Percentiles rank a stretch among this genome's conserved stretches.
Evolutionary conservation across 352 stramenopile genomes (phyloP).

Genomic region (Pythium oligandrum): DNA sequence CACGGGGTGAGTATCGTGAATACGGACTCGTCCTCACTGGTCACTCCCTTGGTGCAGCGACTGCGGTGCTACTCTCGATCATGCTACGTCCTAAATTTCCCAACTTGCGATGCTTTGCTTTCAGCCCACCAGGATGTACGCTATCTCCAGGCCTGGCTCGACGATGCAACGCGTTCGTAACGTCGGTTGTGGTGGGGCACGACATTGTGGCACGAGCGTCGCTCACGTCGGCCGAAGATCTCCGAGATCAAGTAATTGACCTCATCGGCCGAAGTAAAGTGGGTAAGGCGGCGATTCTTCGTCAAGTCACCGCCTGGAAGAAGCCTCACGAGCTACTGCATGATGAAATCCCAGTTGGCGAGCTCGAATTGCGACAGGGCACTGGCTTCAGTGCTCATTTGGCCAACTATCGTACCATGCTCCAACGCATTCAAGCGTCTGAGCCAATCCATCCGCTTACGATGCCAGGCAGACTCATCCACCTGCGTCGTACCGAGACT

Average conservation of each 20-base stretch:
- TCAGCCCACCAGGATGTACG: constrained; percentile 73
- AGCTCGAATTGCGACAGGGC: constrained; percentile 1
- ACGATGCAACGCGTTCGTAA: constrained; percentile 57
- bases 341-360: constrained; percentile 18
- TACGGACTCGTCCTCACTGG: constrained; percentile 75
- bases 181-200: constrained; percentile 76
- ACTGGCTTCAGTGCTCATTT: constrained; percentile 58
- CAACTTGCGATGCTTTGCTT: constrained; percentile 76
- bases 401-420: constrained; percentile 79
- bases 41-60: constrained; percentile 79
- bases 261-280: constrained; percentile 85
- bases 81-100: constrained; percentile 78
- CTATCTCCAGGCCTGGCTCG: constrained; percentile 63
- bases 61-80: constrained; percentile 66
- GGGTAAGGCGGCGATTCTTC: constrained; percentile 74
- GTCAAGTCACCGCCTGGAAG: constrained; percentile 75
- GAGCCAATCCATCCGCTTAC: constrained; percentile 79
- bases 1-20: constrained; percentile 51
- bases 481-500: constrained; percentile 57
- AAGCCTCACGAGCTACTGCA: constrained; percentile 72
- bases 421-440: constrained; percentile 73
- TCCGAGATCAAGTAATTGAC: constrained; percentile 80
- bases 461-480: constrained; percentile 71
- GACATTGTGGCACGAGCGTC: constrained; percentile 83
- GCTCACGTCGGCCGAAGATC: constrained; percentile 63